phyloP scores from a whole-genome alignment of 352 stramenopile genomes.

The Peronospora destructor region DNA sequence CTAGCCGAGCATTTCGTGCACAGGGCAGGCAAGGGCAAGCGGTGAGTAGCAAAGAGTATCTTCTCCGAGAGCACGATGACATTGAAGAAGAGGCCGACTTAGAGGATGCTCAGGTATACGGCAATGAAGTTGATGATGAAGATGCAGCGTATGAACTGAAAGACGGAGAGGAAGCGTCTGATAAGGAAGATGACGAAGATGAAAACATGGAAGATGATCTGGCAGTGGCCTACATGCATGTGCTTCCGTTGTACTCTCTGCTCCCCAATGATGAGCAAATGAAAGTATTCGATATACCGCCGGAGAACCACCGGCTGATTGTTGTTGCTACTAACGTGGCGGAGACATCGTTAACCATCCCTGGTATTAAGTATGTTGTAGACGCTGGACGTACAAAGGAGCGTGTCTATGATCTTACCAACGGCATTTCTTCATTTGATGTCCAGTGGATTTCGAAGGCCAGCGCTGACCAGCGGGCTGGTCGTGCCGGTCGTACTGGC shows the following conservation, averaged over 20 bases:
- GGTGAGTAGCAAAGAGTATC: conserved; percentile 30
- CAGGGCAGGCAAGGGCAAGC: conserved; percentile 16
- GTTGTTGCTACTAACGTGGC: conserved; percentile 98
- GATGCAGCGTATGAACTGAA: conserved; percentile 42
- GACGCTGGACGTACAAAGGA: conserved; percentile 95
- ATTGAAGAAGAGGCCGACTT: conserved; percentile 75
- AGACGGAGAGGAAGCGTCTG: conserved; percentile 28
- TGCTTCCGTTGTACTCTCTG: conserved; percentile 96
- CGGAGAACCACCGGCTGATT: conserved; percentile 88
- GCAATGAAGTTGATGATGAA: conserved; percentile 41
- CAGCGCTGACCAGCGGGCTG: conserved; percentile 85
- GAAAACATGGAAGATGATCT: conserved; percentile 73
- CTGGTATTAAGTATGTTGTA: conserved; percentile 94
- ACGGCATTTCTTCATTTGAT: conserved; percentile 91
- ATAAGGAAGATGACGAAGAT: conserved; percentile 63
- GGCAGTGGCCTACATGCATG: conserved; percentile 72
- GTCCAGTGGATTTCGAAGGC: conserved; percentile 88
- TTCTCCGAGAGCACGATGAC: conserved; percentile 74
- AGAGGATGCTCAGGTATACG: conserved; percentile 59
- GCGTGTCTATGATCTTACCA: conserved; percentile 89
- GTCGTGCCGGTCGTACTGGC: conserved; percentile 92
- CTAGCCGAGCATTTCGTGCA: conserved; percentile 19
- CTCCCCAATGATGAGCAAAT: conserved; percentile 95
- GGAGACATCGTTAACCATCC: conserved; percentile 95
- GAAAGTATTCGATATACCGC: conserved; percentile 79